Evolutionary conservation across 176 grass and related monocot genomes (phyloP), one percentile per base, ranked within the genome.

Genomic region (Oryza coarctata): DNA sequence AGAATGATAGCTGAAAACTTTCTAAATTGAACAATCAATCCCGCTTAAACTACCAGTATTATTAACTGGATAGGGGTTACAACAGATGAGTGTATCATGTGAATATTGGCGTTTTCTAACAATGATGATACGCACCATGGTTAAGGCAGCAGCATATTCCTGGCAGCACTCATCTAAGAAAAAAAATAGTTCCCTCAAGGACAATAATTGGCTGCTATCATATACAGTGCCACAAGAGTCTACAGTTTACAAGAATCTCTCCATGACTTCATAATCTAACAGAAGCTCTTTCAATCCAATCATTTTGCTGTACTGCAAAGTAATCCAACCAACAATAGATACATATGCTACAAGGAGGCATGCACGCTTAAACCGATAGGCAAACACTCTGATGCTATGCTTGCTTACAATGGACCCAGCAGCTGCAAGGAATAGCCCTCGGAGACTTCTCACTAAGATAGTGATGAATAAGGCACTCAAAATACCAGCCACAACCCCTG

Each of bases 271-370:
- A 52, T 68, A 80, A 58, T 89, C 84, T 11, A 89, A 89, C 12
- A 88, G 15, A 33, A 93, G 85, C 76, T 95, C 82, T 84, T 98
- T 93, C 82, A 95, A 71, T 15, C 96, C 93, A 23, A 95, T 85
- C 79, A 93, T 88, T 82, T 80, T 92, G 68, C 88, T 85, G 64
- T 93, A 98, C 71, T 98, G 92, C 71, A 98, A 79, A 31, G 88
- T 95, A 74, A 98, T 68, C 92, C 92, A 95, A 14, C 86, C 86
- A 67, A 95, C 86, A 76, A 80, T 73, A 80, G 87, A 93, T 52
- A 93, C 86, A 90, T 98, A 98, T 67, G 87, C 88, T 52, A 94
- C 76, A 82, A 98, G 45, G 78, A 95, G 78, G 63, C 86, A 95
- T 32, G 86, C 91, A 33, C 82, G 84, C 76, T 79, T 89, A 57